A percentile compares a stretch with the other conserved stretches of the same genome.
phyloP scores from a whole-genome alignment of 2,329 filamentous ascomycete genomes.

The Trichophyton rubrum region DNA sequence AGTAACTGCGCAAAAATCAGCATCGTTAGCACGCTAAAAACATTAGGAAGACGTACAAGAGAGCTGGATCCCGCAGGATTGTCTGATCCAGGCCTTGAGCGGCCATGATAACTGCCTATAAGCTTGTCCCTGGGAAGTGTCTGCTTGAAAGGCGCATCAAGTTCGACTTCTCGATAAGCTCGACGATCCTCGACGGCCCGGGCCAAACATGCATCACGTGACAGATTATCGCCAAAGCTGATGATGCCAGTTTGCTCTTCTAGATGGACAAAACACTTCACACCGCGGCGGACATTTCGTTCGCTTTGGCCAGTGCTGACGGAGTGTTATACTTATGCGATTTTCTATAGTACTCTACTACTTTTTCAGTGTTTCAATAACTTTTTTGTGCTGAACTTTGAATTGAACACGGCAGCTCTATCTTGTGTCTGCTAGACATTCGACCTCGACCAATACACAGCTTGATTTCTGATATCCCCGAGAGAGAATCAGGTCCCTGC shows the following conservation, averaged over 20 bases:
- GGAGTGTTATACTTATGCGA: background rate
- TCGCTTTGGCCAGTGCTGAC: background rate
- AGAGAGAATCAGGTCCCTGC: background rate
- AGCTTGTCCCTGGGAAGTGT: background rate
- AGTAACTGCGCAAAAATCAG: conserved; percentile 56
- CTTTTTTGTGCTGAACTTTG: background rate
- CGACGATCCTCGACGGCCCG: background rate
- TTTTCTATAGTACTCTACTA: background rate
- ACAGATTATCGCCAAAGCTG: background rate
- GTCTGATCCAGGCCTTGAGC: conserved; percentile 71
- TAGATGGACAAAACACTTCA: conserved; percentile 13
- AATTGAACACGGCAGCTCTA: conserved; percentile 3
- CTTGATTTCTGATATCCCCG: background rate
- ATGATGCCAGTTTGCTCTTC: background rate
- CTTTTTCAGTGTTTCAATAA: background rate
- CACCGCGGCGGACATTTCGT: conserved; percentile 10
- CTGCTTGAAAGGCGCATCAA: background rate
- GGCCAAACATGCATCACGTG: background rate
- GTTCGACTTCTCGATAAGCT: background rate
- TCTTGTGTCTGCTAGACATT: background rate
- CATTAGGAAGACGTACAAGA: conserved; percentile 58
- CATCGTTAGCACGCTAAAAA: background rate
- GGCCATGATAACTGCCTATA: conserved; percentile 50
- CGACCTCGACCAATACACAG: background rate
- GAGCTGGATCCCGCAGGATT: conserved; percentile 94